phyloP scores from a whole-genome alignment of 2,329 filamentous ascomycete species.

The Verticillium albo-atrum region DNA sequence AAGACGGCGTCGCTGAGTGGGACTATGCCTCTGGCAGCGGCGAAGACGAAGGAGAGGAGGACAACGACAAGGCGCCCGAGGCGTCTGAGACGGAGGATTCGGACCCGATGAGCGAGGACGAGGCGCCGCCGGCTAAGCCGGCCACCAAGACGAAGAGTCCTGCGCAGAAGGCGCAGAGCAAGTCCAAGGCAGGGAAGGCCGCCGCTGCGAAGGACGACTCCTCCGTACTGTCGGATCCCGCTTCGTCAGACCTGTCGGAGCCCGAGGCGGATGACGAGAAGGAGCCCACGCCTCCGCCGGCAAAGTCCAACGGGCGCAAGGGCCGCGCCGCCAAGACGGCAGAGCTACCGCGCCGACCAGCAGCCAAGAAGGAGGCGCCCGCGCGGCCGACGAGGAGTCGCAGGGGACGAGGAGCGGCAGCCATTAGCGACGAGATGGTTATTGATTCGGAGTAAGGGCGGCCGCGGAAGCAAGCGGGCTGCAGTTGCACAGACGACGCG shows the following conservation, averaged over 20 bases:
- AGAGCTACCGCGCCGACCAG: conserved; percentile 11
- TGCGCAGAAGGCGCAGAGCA: conserved; percentile 12
- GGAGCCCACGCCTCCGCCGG: conserved; percentile 7
- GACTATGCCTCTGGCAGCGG: conserved; percentile 38
- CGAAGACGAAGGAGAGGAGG: conserved; percentile 10
- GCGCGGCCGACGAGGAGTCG: not conserved
- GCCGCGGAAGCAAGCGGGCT: not conserved
- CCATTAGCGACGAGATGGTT: not conserved
- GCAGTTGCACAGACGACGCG: too few species aligned
- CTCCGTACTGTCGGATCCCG: conserved; percentile 1
- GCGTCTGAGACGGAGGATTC: conserved; percentile 11
- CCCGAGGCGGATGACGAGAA: conserved; percentile 12
- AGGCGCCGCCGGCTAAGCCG: conserved; percentile 10
- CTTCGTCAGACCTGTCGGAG: not conserved
- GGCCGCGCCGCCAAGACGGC: conserved; percentile 3
- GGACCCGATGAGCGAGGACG: conserved; percentile 13
- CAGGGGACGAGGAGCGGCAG: not conserved
- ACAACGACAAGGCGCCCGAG: conserved; percentile 10
- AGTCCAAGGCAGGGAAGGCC: conserved; percentile 10
- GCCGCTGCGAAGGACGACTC: conserved; percentile 15
- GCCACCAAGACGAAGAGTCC: conserved; percentile 18
- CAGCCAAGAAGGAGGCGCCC: conserved; percentile 6
- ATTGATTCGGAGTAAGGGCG: not conserved
- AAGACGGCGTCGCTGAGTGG: conserved; percentile 53
- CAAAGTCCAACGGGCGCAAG: conserved; percentile 11